phyloP scores from a whole-genome alignment of 2,329 filamentous ascomycete genomes.

The Coniella vitis region DNA sequence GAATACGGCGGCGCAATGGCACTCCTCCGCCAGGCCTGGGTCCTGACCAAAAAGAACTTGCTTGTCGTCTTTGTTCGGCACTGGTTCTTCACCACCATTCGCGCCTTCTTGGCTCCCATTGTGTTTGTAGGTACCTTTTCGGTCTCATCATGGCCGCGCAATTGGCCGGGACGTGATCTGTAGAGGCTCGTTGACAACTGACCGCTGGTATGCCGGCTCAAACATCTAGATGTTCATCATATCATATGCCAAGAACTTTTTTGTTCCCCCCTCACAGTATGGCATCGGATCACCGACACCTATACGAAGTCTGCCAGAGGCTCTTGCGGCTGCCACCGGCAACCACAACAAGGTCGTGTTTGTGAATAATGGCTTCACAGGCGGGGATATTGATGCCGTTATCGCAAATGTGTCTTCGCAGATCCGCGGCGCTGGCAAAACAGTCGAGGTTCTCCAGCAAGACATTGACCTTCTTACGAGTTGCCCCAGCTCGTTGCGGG shows the following conservation, averaged over 20 bases:
- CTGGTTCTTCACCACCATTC: conserved; percentile 42
- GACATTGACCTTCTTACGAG: conserved; percentile 22
- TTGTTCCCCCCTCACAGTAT: conserved; percentile 68
- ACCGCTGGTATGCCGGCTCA: neutral
- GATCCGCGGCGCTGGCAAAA: conserved; percentile 34
- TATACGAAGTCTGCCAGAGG: conserved; percentile 58
- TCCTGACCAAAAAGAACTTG: conserved; percentile 56
- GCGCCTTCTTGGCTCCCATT: conserved; percentile 40
- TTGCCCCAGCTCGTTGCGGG: conserved; percentile 54
- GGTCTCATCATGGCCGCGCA: neutral
- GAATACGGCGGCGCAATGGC: conserved; percentile 33
- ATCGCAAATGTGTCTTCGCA: conserved; percentile 56
- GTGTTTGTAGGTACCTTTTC: conserved; percentile 18
- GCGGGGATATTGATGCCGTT: conserved; percentile 65
- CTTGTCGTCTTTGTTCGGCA: conserved; percentile 52
- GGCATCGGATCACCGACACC: conserved; percentile 60
- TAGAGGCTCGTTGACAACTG: neutral
- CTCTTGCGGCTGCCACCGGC: conserved; percentile 47
- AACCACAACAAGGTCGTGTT: conserved; percentile 60
- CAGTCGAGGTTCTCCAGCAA: conserved; percentile 19
- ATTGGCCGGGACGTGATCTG: neutral
- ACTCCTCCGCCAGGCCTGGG: conserved; percentile 51
- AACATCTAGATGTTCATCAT: conserved; percentile 43
- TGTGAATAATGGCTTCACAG: conserved; percentile 64
- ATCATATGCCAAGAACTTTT: conserved; percentile 72